phyloP scores from a whole-genome alignment of 495 filamentous ascomycete genomes.

The Aspergillus biplanus region DNA sequence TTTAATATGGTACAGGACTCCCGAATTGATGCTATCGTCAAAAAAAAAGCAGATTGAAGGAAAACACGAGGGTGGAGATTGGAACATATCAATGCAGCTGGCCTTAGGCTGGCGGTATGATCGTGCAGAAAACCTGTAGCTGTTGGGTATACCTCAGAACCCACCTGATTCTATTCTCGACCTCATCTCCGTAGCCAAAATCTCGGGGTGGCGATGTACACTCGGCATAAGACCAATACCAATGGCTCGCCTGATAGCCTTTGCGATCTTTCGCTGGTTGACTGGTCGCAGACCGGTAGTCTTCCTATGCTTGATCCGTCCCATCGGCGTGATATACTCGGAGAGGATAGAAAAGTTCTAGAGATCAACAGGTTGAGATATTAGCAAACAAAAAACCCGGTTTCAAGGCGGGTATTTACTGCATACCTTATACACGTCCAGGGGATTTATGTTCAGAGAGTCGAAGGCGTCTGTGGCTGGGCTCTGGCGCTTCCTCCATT shows the following conservation, averaged over 20 bases:
- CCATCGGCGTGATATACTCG: conserved; percentile 83
- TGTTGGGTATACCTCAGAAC: conserved; percentile 8
- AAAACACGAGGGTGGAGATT: not conserved
- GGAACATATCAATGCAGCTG: conserved; percentile 1
- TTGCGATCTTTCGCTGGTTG: conserved; percentile 91
- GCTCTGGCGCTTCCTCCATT: conserved; percentile 58
- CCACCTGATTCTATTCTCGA: conserved; percentile 30
- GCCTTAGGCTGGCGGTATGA: not conserved
- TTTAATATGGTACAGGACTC: conserved; percentile 17
- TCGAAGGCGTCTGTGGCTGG: conserved; percentile 74
- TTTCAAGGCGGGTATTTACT: not conserved
- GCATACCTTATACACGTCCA: conserved; percentile 82
- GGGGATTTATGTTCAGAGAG: conserved; percentile 75
- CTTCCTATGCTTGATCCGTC: conserved; percentile 74
- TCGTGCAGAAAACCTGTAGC: not conserved
- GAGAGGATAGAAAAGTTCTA: conserved; percentile 94
- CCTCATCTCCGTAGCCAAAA: conserved; percentile 57
- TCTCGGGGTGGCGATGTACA: conserved; percentile 90
- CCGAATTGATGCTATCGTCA: conserved; percentile 17
- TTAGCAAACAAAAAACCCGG: not conserved
- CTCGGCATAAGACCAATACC: conserved; percentile 91
- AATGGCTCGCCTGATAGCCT: conserved; percentile 85
- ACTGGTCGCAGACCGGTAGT: conserved; percentile 81
- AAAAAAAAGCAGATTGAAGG: conserved; percentile 1
- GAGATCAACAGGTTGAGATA: not conserved